Evolutionary conservation across 2,329 filamentous ascomycete species (phyloP).

Genomic region (Penicillium sp.): DNA sequence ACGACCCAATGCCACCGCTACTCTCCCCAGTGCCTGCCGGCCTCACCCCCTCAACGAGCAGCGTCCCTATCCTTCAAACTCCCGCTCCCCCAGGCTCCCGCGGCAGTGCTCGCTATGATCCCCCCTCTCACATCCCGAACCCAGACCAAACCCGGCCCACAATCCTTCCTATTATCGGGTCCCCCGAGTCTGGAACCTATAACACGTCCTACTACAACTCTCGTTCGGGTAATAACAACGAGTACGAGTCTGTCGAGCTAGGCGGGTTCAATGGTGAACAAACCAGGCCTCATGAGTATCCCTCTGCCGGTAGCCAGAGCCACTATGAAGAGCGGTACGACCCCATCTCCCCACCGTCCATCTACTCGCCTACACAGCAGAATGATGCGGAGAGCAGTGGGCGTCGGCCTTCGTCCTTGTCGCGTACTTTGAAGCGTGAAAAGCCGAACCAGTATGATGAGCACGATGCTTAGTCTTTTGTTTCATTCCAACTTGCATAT

Average conservation of each 20-base stretch:
- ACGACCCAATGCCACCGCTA: constrained; percentile 9
- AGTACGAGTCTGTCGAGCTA: constrained; percentile 15
- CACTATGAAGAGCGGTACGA: constrained; percentile 54
- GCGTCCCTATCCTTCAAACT: constrained; percentile 27
- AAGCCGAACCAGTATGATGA: constrained; percentile 5
- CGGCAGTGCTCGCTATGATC: constrained; percentile 22
- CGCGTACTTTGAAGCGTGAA: constrained; percentile 9
- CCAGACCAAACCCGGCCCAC: constrained; percentile 3
- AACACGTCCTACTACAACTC: constrained; percentile 16
- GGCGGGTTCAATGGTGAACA: constrained; percentile 1
- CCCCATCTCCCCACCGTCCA: constrained; percentile 72
- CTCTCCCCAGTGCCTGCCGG: constrained; percentile 19
- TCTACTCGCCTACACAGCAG: constrained; percentile 62
- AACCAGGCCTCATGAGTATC: constrained; percentile 47
- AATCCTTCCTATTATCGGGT: constrained; percentile 14
- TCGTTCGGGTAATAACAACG: constrained; percentile 13
- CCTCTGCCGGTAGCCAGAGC: constrained; percentile 61
- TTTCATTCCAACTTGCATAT: neutral
- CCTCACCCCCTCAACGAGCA: constrained; percentile 22
- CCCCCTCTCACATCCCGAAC: constrained; percentile 8
- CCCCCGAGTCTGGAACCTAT: constrained; percentile 15
- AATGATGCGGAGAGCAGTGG: neutral
- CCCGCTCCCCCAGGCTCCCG: constrained; percentile 26
- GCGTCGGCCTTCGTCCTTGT: constrained; percentile 10
- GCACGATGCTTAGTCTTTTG: constrained; percentile 6